Evolutionary conservation across 169 alveolate genomes (phyloP).

Genomic region (Eimeria maxima): DNA sequence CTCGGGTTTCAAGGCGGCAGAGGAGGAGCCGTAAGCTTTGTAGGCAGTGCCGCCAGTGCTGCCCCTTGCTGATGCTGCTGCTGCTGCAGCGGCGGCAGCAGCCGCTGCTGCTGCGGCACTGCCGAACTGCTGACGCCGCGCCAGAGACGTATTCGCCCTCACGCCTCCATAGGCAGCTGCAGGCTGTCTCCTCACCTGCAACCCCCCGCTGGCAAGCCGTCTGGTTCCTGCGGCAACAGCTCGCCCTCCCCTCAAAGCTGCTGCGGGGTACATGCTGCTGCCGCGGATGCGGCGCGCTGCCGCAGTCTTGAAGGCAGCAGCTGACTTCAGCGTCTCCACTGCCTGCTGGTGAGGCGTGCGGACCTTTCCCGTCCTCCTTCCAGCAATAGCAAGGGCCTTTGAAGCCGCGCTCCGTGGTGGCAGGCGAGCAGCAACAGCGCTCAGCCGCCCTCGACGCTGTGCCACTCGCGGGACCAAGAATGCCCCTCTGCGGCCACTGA

Average conservation of each 20-base stretch:
- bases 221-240: conserved; percentile 4
- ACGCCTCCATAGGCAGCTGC: not conserved
- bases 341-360: conserved; percentile 68
- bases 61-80: conserved; percentile 43
- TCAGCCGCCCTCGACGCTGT: conserved; percentile 38
- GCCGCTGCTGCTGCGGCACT: conserved; percentile 11
- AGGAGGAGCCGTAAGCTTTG: not conserved
- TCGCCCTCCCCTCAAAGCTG: not conserved
- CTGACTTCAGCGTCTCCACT: conserved; percentile 53
- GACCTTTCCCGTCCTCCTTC: not conserved
- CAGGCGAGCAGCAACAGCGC: conserved; percentile 62
- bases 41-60: not conserved
- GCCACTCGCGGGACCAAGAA: not conserved
- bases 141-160: conserved; percentile 49
- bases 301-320: conserved; percentile 45
- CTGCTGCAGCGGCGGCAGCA: not conserved
- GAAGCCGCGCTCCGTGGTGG: conserved; percentile 53
- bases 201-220: conserved; percentile 21
- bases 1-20: not conserved
- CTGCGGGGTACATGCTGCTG: not conserved
- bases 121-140: conserved; percentile 61
- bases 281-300: conserved; percentile 55
- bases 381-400: conserved; percentile 25
- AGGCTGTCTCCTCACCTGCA: conserved; percentile 37
- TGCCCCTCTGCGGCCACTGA: conserved; percentile 53